These are phyloP conservation scores for Uronychia setigera DNA, from an alignment of 73 alveolate genomes.

Conservation along the genomic window DNA sequence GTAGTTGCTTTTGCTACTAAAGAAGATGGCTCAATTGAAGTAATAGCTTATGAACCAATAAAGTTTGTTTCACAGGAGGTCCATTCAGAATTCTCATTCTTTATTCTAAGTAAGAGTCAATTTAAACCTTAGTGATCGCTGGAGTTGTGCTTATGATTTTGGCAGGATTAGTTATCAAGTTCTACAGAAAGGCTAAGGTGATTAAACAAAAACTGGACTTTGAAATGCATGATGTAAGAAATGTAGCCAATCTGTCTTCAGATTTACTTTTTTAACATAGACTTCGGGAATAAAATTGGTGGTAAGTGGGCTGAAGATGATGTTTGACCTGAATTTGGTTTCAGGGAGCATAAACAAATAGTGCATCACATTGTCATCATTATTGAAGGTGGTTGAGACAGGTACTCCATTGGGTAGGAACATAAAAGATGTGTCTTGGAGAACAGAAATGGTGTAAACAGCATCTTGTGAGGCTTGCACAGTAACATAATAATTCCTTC, in stretches of 20 bases:
- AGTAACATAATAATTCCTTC: background rate
- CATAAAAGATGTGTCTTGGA: background rate
- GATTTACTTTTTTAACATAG: background rate
- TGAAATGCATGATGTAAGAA: slow-evolving; percentile 7
- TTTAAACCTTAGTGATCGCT: background rate
- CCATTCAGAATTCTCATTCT: background rate
- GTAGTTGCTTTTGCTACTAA: background rate
- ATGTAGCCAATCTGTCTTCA: slow-evolving; percentile 1
- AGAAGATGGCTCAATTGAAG: background rate
- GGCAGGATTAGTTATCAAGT: background rate
- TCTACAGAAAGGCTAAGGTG: slow-evolving; percentile 3
- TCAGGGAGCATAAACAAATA: background rate
- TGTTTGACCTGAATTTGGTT: background rate
- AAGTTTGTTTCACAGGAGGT: background rate
- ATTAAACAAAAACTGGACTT: background rate
- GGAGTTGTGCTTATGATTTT: background rate
- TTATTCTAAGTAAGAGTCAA: background rate
- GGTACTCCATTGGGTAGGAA: background rate
- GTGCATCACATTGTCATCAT: background rate
- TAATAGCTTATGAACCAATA: background rate
- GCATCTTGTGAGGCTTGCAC: background rate
- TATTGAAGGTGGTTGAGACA: background rate
- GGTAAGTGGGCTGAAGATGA: background rate
- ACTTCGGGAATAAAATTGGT: background rate
- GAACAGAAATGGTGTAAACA: background rate